Conservation (phyloP, 2,329 filamentous ascomycete genomes). For the Claviceps capensis region DNA sequence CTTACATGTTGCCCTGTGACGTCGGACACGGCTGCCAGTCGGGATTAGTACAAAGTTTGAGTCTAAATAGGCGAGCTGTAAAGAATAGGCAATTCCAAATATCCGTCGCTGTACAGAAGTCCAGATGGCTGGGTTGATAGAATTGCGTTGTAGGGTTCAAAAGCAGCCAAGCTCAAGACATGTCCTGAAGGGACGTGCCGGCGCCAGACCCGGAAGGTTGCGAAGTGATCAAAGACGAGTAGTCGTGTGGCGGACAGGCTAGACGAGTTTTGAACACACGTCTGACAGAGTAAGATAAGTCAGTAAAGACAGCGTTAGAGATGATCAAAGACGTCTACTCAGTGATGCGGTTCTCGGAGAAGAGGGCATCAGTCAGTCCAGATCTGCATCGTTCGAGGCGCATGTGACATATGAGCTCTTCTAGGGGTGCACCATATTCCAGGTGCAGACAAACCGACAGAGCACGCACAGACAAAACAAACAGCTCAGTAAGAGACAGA, state of each 20-base stretch:
- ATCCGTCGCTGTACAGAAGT: not conserved
- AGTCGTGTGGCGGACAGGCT: not conserved
- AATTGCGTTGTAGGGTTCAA: conserved; percentile 10
- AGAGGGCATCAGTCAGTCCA: not conserved
- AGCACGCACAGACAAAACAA: not conserved
- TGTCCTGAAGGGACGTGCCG: conserved; percentile 4
- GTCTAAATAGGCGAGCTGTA: not conserved
- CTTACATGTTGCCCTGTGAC: conserved; percentile 22
- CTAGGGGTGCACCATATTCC: not conserved
- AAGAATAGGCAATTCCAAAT: conserved; percentile 2
- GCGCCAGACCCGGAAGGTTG: conserved; percentile 5
- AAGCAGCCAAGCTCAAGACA: conserved; percentile 5
- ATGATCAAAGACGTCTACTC: not conserved
- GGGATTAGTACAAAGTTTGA: not conserved
- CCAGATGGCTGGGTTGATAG: conserved; percentile 2
- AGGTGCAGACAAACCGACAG: not conserved
- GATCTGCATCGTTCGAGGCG: not conserved
- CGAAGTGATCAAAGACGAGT: not conserved
- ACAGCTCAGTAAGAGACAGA: not conserved
- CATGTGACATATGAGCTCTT: not conserved
- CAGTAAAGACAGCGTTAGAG: not conserved
- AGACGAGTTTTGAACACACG: not conserved
- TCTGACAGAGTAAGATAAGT: not conserved
- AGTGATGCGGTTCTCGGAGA: not conserved
- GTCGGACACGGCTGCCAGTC: conserved; percentile 6